Evolutionary conservation across 1,284 basidiomycete genomes (phyloP), one percentile per base, ranked within the genome.

Genomic region (Phenoliferia sp.): DNA sequence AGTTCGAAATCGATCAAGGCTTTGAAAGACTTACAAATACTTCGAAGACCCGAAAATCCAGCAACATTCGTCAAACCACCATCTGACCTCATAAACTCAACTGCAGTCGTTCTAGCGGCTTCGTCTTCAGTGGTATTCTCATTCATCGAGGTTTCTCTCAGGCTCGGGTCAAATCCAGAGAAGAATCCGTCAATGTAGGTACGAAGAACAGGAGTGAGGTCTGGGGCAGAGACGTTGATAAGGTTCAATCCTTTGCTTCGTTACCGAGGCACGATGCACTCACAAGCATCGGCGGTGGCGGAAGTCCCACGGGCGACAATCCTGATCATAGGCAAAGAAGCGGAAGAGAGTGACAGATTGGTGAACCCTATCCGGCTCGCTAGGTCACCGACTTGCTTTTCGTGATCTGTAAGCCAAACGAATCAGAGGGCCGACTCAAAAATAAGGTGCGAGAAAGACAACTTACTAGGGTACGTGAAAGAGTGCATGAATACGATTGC

Each of bases 281-380:
- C n/a, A n/a, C n/a, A 55, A 1, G 95, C 96, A 75, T 99, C 95
- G 0, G 93, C 95, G 0, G 93, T 96, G 0, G 92, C 88, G 0
- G 92, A 95, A 3, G 91, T 88, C 0, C 93, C 95, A 6, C 95
- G 88, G 0, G 94, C 90, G 5, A 97, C 92, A 84, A 96, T 90
- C 66, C 78, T 77, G 74, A 81, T 79, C 76, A 78, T 78, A 2
- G 95, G 91, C 63, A 94, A 85, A 16, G 97, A 84, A 71, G 89
- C 86, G 2, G 90, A 89, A 0, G 92, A 95, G 72, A 92, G 86
- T 7, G 92, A 95, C 72, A 98, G 86, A 65, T 96, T 90, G 68
- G 66, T 35, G 58, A 65, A 67, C 31, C 70, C 66, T 58, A 80
- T 80, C 67, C 79, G 79, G 34, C 72, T 63, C 59, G 80, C 76